Evolutionary conservation across 1,139 yeast genomes (phyloP), one percentile per base, ranked within the genome.

Genomic region (Candida albicans): DNA sequence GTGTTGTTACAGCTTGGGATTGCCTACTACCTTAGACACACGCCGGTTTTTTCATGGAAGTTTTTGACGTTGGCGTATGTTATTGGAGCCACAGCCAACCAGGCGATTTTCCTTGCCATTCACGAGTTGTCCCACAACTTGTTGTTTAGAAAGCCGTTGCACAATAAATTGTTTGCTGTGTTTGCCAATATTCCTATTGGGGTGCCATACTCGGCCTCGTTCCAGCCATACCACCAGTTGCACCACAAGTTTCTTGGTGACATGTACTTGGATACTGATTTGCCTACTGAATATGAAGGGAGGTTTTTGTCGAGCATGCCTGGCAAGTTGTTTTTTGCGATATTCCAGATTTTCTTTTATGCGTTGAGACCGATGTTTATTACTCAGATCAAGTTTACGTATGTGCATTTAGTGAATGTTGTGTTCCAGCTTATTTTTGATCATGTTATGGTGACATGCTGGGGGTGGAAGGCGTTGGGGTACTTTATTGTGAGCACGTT

Each of bases 221-320:
- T 90, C 65, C 89, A 86, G 49, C 96, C 96, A 9, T 90, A 90
- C 62, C 97, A 90, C 58, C 88, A 88, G 60, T 73, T 90, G 39
- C 97, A 90, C 58, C 97, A 90, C 65, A 90, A 90, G 63, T 89
- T 86, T 57, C 67, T 87, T 59, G 97, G 97, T n/a, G 96, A 90
- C 61, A 85, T 82, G 53, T 73, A 75, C 40, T 81, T 81, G 57
- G 97, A 90, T 62, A 86, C 96, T 0, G 97, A 90, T 62, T 71
- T 90, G 51, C 97, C 97, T 33, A 90, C 96, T 0, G 62, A 65
- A 33, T 73, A 81, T 31, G 97, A 90, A 63, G 95, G 95, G 0
- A 44, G 84, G 3, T 60, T 90, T 9, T 73, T 90, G 43, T 84
- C 91, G 27, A 86, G 81, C 51, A 79, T 88, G 2, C 75, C 88